Percentiles rank a stretch among this genome's conserved stretches.
These are phyloP conservation scores for Citrullus colocynthis DNA, from an alignment of 306 rosid genomes.

Conservation along the genomic window DNA sequence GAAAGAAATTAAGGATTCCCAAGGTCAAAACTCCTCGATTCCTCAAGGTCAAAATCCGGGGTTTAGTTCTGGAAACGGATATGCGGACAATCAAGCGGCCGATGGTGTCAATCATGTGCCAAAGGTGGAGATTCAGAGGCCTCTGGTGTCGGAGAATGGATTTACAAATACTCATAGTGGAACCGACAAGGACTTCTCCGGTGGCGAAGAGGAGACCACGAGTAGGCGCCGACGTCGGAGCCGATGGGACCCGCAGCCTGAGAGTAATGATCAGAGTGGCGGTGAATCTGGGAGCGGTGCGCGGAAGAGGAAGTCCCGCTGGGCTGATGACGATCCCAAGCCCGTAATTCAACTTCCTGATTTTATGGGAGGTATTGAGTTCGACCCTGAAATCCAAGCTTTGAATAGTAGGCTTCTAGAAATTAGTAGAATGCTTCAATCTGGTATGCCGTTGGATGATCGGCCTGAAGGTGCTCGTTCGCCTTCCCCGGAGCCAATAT, in stretches of 20 bases:
- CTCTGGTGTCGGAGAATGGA: slow-evolving; percentile 58
- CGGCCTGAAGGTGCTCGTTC: slow-evolving; percentile 95
- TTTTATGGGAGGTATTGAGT: slow-evolving; percentile 94
- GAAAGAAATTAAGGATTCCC: neutral
- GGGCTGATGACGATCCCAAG: slow-evolving; percentile 96
- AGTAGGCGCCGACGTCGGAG: slow-evolving; percentile 77
- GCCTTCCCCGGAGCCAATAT: slow-evolving; percentile 92
- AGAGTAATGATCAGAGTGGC: slow-evolving; percentile 48
- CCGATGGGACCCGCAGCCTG: slow-evolving; percentile 98
- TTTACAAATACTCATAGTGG: slow-evolving; percentile 63
- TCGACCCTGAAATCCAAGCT: slow-evolving; percentile 93
- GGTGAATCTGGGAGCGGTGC: slow-evolving; percentile 47
- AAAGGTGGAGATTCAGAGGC: slow-evolving; percentile 21
- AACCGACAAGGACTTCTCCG: slow-evolving; percentile 67
- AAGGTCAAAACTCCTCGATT: slow-evolving; percentile 7
- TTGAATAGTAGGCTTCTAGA: slow-evolving; percentile 82
- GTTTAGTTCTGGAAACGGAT: slow-evolving; percentile 5
- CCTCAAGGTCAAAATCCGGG: neutral
- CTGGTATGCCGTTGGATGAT: slow-evolving; percentile 87
- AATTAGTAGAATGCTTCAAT: slow-evolving; percentile 85
- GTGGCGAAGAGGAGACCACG: slow-evolving; percentile 86
- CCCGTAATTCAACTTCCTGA: slow-evolving; percentile 86
- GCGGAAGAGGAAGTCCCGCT: slow-evolving; percentile 74
- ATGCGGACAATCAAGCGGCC: neutral
- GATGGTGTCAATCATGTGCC: neutral